Conservation (phyloP, 495 filamentous ascomycete genomes). For the Elaphomyces granulatus region DNA sequence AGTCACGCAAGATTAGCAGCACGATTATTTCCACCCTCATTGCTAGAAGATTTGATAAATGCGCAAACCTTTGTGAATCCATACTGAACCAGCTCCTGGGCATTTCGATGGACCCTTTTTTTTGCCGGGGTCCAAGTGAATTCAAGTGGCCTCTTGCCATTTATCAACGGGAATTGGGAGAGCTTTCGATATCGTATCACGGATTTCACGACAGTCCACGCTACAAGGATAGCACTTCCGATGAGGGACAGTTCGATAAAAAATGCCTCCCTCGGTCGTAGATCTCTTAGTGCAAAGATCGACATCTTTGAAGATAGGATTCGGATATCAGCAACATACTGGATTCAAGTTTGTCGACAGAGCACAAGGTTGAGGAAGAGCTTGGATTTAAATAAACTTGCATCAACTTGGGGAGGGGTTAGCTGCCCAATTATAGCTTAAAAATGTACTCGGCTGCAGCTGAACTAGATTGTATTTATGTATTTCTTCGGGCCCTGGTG, state of each 20-base stretch:
- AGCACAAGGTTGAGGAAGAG: no score
- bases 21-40: not conserved
- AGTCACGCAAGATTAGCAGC: not conserved
- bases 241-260: not conserved
- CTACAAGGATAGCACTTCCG: not conserved
- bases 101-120: not conserved
- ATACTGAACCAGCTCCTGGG: not conserved
- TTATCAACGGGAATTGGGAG: conserved; percentile 1
- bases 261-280: no score
- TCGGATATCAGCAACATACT: no score
- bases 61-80: not conserved
- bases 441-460: no score
- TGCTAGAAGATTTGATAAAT: not conserved
- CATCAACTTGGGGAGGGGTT: no score
- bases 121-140: not conserved
- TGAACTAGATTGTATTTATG: no score
- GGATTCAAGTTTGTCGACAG: no score
- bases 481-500: no score
- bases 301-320: no score
- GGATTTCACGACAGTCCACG: not conserved
- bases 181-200: conserved; percentile 4
- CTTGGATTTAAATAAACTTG: no score
- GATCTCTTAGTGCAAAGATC: no score
- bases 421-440: no score
- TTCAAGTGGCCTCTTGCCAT: not conserved